phyloP scores from a whole-genome alignment of 2,329 filamentous ascomycete species.

The Phaeosphaeriaceae sp. region DNA sequence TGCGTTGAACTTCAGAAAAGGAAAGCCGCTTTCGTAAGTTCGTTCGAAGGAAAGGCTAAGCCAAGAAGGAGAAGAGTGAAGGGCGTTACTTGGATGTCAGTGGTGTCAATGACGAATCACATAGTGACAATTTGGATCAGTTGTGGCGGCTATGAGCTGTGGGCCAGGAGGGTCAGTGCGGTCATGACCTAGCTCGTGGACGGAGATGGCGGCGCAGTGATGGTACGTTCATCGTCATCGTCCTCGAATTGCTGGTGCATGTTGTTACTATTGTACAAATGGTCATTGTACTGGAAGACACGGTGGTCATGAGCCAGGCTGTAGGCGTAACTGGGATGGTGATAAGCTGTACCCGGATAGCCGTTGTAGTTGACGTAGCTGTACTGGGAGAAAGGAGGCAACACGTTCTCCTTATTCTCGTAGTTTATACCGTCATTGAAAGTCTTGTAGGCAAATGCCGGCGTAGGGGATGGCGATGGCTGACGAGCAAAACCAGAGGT shows the following conservation, averaged over 20 bases:
- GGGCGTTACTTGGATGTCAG: conserved; percentile 10
- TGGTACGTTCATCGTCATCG: conserved; percentile 43
- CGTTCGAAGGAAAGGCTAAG: conserved; percentile 22
- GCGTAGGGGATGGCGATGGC: conserved; percentile 32
- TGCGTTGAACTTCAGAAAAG: conserved; percentile 5
- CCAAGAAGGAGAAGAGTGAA: conserved; percentile 32
- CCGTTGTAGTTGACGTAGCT: conserved; percentile 32
- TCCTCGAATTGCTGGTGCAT: conserved; percentile 30
- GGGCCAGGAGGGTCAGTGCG: neutral
- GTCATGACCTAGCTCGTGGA: conserved; percentile 28
- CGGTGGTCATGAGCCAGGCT: conserved; percentile 39
- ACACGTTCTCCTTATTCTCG: conserved; percentile 44
- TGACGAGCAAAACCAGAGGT: conserved; percentile 41
- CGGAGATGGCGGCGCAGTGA: conserved; percentile 47
- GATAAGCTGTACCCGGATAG: conserved; percentile 30
- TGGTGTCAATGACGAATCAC: conserved; percentile 4
- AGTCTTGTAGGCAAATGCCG: conserved; percentile 35
- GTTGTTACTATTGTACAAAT: conserved; percentile 28
- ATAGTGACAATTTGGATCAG: neutral
- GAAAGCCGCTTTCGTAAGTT: conserved; percentile 9
- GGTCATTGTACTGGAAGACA: conserved; percentile 31
- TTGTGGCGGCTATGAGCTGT: neutral
- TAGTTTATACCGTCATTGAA: conserved; percentile 37
- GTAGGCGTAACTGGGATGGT: conserved; percentile 38
- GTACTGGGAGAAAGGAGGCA: conserved; percentile 29